Conservation (phyloP, 768 basidiomycete species). For the Tulasnella sp. region DNA sequence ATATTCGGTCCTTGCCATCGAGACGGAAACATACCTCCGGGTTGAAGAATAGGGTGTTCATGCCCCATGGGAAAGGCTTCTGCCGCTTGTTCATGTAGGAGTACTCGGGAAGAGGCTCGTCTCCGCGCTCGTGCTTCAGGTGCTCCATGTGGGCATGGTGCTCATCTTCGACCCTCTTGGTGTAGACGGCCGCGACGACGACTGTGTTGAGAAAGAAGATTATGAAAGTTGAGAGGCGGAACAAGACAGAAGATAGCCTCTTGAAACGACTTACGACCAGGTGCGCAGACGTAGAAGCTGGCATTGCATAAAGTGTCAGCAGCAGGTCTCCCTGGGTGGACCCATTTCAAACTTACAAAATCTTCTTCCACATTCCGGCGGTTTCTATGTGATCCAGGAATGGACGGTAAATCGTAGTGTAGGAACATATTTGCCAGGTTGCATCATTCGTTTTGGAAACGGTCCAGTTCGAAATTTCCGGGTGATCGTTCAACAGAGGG, state of each 20-base stretch:
- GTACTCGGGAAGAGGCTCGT: constrained; percentile 67
- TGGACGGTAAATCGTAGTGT: too few species aligned
- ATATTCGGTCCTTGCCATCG: background rate
- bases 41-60: constrained; percentile 80
- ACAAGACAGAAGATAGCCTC: constrained; percentile 17
- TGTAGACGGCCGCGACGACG: constrained; percentile 42
- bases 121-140: constrained; percentile 64
- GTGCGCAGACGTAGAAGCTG: constrained; percentile 72
- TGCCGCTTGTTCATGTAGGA: constrained; percentile 70
- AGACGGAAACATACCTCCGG: constrained; percentile 35
- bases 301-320: background rate
- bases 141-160: constrained; percentile 71
- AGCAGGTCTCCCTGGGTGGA: background rate
- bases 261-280: constrained; percentile 55
- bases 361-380: constrained; percentile 78
- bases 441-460: background rate
- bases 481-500: background rate
- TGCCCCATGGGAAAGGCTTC: constrained; percentile 85
- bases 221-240: constrained; percentile 29
- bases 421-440: constrained; percentile 28
- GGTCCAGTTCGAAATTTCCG: background rate
- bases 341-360: constrained; percentile 53
- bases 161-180: constrained; percentile 53
- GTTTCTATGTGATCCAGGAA: constrained; percentile 50
- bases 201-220: constrained; percentile 37